Evolutionary conservation across 805 yeast genomes (phyloP), one percentile per base, ranked within the genome.

Genomic region (Lipomyces lipofer): DNA sequence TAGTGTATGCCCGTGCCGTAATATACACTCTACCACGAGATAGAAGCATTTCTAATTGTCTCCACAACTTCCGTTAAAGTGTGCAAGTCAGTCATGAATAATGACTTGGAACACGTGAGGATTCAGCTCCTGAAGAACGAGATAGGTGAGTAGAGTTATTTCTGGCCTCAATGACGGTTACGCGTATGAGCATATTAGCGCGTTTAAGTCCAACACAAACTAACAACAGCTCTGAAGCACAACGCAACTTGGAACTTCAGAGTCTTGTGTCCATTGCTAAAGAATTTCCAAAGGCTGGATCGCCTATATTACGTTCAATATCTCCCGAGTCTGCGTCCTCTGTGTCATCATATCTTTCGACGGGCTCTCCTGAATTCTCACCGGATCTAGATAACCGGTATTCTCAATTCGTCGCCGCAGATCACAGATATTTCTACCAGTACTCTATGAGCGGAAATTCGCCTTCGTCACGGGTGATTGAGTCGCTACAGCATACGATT

Each of bases 401-500:
- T 13, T 17, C 33, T 12, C 15, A 13, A 28, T 42, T 42, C 45
- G 40, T 9, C 10, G 9, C 29, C 4, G 10, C 43, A 22, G 51
- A 38, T 12, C 13, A n/a, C 27, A n/a, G 44, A 22, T 28, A 36
- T 27, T 28, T 25, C n/a, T 36, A 47, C 25, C 17, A 29, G 25
- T 36, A 36, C 40, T 13, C 48, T n/a, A 32, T 35, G 42, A 21
- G 10, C 15, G 42, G 22, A 13, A 25, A 9, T 29, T 15, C 48
- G 10, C 35, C 52, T 10, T 49, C 52, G 3, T 48, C 51, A 12
- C 49, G 49, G 28, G 55, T 50, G 25, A 76, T 78, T 47, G 80
- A 75, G 43, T 62, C 71, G 2, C 63, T 79, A 9, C 80, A 78
- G 47, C 62, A 64, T 9, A 72, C 75, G 50, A 79, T 84, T 29